Evolutionary conservation across 1,139 yeast genomes (phyloP).

Genomic region (Blastobotrys malaysiensis): DNA sequence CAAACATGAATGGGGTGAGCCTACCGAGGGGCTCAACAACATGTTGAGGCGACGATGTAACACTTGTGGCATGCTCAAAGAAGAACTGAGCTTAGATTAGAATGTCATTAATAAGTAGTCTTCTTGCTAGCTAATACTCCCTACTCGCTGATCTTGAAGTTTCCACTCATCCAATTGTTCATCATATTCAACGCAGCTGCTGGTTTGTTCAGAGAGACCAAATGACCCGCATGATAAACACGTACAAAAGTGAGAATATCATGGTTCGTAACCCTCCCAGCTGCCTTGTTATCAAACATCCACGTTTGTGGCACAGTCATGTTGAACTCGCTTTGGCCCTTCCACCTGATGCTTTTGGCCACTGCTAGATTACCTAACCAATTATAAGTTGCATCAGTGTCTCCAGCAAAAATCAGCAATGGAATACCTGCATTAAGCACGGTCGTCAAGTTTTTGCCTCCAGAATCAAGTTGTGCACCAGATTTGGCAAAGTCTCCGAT

Average conservation of each 20-base stretch:
- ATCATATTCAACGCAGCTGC: constrained; percentile 6
- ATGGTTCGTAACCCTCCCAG: constrained; percentile 38
- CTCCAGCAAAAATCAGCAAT: constrained; percentile 77
- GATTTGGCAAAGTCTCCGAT: constrained; percentile 47
- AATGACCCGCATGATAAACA: constrained; percentile 71
- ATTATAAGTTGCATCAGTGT: constrained; percentile 79
- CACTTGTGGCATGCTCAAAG: constrained; percentile 81
- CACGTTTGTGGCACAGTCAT: constrained; percentile 33
- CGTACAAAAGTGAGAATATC: constrained; percentile 74
- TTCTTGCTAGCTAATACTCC: too few species aligned
- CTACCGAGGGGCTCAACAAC: constrained; percentile 43
- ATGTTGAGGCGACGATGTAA: constrained; percentile 59
- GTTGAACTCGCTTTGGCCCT: constrained; percentile 32
- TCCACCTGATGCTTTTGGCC: constrained; percentile 63
- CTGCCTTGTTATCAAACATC: constrained; percentile 25
- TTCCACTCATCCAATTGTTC: constrained; percentile 5
- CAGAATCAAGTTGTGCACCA: constrained; percentile 41
- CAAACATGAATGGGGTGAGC: constrained; percentile 73
- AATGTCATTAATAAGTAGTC: not conserved
- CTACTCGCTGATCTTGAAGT: constrained; percentile 1
- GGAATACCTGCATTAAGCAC: constrained; percentile 55
- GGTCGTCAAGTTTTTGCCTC: constrained; percentile 61
- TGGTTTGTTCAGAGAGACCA: constrained; percentile 6
- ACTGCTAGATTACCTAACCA: constrained; percentile 83
- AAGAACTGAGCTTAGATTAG: constrained; percentile 48